Conservation (phyloP, 192 early-diverging fungal species). For the Glomus cerebriforme region DNA sequence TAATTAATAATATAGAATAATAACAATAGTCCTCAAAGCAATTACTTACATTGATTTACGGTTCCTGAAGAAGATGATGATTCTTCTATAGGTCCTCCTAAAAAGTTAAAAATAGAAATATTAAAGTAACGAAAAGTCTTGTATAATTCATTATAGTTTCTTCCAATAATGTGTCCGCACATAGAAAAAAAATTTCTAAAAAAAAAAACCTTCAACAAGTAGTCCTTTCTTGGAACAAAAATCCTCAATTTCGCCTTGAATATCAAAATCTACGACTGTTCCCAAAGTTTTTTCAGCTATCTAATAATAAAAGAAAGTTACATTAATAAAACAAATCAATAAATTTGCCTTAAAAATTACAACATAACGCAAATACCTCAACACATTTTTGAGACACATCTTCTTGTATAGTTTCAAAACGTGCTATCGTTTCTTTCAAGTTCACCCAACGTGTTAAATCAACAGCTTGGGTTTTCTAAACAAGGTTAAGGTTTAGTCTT, state of each 20-base stretch:
- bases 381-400: conserved; percentile 38
- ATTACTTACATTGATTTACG: not conserved
- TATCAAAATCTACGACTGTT: conserved; percentile 1
- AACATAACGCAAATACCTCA: conserved; percentile 26
- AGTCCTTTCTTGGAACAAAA: conserved; percentile 17
- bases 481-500: not conserved
- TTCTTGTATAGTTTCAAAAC: conserved; percentile 43
- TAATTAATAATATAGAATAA: not conserved
- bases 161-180: not conserved
- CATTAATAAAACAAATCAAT: not conserved
- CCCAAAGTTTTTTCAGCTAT: conserved; percentile 10
- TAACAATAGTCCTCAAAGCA: too few species aligned
- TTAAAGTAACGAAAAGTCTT: too few species aligned
- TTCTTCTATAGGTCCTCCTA: not conserved
- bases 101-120: not conserved
- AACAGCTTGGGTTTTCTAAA: conserved; percentile 43
- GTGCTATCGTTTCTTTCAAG: conserved; percentile 37
- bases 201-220: conserved; percentile 5
- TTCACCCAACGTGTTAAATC: conserved; percentile 40
- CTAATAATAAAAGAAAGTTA: conserved; percentile 9
- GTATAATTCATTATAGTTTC: not conserved
- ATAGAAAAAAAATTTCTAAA: not conserved
- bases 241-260: not conserved
- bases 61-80: not conserved
- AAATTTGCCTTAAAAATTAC: not conserved